Base-by-base conservation (phyloP, 352 stramenopile genomes). In the Phytophthora agathidicida region DNA sequence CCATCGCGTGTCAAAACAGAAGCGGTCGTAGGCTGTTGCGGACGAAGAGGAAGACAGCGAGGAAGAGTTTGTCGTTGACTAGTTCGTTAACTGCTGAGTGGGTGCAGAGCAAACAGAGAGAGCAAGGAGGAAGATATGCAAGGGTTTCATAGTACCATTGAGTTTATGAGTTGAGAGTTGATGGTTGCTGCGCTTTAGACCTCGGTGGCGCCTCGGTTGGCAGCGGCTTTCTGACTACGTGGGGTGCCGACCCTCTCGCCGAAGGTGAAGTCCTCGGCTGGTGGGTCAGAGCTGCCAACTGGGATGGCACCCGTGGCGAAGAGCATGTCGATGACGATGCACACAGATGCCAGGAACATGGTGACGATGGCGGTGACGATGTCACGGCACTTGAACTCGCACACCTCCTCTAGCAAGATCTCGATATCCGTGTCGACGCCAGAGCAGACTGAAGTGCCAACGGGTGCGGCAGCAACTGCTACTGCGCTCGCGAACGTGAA, bases 21-120 rank as follows among this genome's bases (percentile, higher is more conserved):
- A 83, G 23, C 63, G 57, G 6, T 68, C 64, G 16, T 65, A 80
- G 19, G 60, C 59, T 26, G 35, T 45, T 22, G 54, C 60, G 2
- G 42, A 78, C 26, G 75, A 75, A 36, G 71, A 83, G 27, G 71
- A 85, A 11, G 77, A 82, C 1, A 76, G 88, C 2, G 81, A 88
- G 20, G 78, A 88, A 32, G 81, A 91, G 56, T 91, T 89, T 60
- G 61, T 91, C 13, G 81, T 91, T 39, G 79, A 91, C 13, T 91
- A 88, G 57, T n/a, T n/a, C n/a, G n/a, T n/a, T n/a, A n/a, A n/a
- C n/a, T n/a, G n/a, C n/a, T n/a, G n/a, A n/a, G n/a, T n/a, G n/a
- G n/a, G n/a, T n/a, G n/a, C n/a, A n/a, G n/a, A n/a, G n/a, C n/a
- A n/a, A n/a, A n/a, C n/a, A n/a, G n/a, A n/a, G n/a, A n/a, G n/a